These are phyloP conservation scores for Tripidium arundinaceum DNA, from an alignment of 202 grass and related monocot genomes.

Conservation along the genomic window DNA sequence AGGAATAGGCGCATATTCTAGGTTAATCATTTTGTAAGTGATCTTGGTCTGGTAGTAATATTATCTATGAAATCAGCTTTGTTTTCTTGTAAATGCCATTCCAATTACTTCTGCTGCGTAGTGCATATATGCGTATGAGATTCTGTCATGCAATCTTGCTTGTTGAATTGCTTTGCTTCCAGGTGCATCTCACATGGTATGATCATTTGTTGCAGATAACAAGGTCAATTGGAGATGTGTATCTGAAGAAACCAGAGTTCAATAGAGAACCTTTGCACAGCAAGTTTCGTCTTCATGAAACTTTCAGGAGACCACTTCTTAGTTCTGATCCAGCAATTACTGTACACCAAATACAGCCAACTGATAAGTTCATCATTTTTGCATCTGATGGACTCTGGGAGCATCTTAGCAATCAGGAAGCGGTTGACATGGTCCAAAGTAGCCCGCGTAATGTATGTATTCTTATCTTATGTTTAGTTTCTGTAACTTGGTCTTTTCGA, in stretches of 20 bases:
- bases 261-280: too few species aligned
- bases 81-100: not conserved
- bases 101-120: conserved; percentile 1
- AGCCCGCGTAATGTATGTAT: conserved; percentile 69
- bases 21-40: not conserved
- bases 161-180: not conserved
- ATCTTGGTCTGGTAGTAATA: not conserved
- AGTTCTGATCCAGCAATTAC: conserved; percentile 82
- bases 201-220: conserved; percentile 62
- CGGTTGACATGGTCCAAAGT: conserved; percentile 76
- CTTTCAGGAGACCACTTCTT: conserved; percentile 69
- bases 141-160: conserved; percentile 4
- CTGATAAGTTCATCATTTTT: conserved; percentile 91
- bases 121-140: not conserved
- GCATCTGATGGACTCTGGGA: conserved; percentile 98
- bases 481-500: conserved; percentile 28
- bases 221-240: not conserved
- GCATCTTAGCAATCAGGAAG: conserved; percentile 90
- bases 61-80: not conserved
- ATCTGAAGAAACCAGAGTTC: too few species aligned
- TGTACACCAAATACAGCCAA: conserved; percentile 58
- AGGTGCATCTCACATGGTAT: conserved; percentile 18
- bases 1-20: not conserved
- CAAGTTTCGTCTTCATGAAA: conserved; percentile 66
- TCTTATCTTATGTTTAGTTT: conserved; percentile 42